Conservation (phyloP, 1,139 yeast genomes). For the Diutina neorugosa region DNA sequence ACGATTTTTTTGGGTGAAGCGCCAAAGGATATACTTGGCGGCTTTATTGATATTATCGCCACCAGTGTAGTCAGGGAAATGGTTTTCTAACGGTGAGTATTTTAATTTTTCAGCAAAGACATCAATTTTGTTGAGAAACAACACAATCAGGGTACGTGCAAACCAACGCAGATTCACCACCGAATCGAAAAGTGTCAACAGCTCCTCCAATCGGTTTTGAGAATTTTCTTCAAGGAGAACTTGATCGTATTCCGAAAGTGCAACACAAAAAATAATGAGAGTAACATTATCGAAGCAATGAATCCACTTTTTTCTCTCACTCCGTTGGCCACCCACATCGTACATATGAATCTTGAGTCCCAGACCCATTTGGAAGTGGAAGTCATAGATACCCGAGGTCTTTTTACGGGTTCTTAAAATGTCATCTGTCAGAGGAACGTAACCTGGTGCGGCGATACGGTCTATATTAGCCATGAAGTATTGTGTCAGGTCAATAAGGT, state of each 20-base stretch:
- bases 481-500: constrained; percentile 76
- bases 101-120: constrained; percentile 79
- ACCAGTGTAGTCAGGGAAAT: constrained; percentile 85
- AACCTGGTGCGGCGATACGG: constrained; percentile 48
- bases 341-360: constrained; percentile 66
- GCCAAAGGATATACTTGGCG: constrained; percentile 87
- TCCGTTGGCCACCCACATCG: constrained; percentile 92
- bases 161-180: constrained; percentile 95
- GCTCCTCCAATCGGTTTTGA: constrained; percentile 79
- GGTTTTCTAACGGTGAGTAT: constrained; percentile 67
- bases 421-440: constrained; percentile 66
- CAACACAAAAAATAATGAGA: constrained; percentile 78
- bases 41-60: constrained; percentile 85
- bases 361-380: constrained; percentile 59
- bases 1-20: constrained; percentile 77
- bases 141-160: constrained; percentile 70
- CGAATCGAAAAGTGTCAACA: constrained; percentile 74
- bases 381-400: constrained; percentile 87
- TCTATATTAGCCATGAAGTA: constrained; percentile 64
- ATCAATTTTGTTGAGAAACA: constrained; percentile 83
- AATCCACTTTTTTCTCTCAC: constrained; percentile 91
- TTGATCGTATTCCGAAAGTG: constrained; percentile 84
- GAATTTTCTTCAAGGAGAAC: constrained; percentile 65
- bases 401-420: constrained; percentile 80
- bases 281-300: constrained; percentile 93